phyloP scores from a whole-genome alignment of 2,329 filamentous ascomycete genomes.

The Diplodia corticola region DNA sequence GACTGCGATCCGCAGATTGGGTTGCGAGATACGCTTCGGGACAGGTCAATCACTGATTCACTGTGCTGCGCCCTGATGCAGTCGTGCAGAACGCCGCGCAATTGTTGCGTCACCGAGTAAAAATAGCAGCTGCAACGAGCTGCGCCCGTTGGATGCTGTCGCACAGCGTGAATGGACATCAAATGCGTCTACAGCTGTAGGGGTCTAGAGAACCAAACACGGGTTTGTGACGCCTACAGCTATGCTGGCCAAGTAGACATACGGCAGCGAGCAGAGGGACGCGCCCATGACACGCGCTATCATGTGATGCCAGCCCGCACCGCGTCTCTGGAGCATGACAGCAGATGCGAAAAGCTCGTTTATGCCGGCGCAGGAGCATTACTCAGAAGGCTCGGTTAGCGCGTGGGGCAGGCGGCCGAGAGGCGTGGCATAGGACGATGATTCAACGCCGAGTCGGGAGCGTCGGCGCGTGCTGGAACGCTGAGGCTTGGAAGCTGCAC shows the following conservation, averaged over 20 bases:
- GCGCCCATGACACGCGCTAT: neutral
- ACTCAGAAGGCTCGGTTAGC: neutral
- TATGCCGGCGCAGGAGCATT: neutral
- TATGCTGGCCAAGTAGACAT: too few relatives aligned
- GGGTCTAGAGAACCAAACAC: too few relatives aligned
- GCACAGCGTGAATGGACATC: neutral
- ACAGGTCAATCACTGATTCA: too few relatives aligned
- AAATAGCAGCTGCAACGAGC: neutral
- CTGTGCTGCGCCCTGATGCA: neutral
- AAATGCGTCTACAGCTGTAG: too few relatives aligned
- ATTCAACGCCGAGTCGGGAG: constrained; percentile 5
- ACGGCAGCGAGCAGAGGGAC: neutral
- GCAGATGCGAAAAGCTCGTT: neutral
- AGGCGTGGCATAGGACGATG: neutral
- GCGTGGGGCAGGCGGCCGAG: neutral
- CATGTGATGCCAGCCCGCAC: neutral
- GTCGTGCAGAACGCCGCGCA: neutral
- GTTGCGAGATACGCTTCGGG: neutral
- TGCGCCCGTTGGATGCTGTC: neutral
- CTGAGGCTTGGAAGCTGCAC: constrained; percentile 10
- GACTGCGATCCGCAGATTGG: neutral
- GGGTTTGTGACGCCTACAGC: too few relatives aligned
- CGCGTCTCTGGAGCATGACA: too few relatives aligned
- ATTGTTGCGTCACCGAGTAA: neutral
- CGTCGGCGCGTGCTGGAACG: neutral